Conservation (phyloP, 2,329 filamentous ascomycete genomes). For the Colletotrichum liaoningense region DNA sequence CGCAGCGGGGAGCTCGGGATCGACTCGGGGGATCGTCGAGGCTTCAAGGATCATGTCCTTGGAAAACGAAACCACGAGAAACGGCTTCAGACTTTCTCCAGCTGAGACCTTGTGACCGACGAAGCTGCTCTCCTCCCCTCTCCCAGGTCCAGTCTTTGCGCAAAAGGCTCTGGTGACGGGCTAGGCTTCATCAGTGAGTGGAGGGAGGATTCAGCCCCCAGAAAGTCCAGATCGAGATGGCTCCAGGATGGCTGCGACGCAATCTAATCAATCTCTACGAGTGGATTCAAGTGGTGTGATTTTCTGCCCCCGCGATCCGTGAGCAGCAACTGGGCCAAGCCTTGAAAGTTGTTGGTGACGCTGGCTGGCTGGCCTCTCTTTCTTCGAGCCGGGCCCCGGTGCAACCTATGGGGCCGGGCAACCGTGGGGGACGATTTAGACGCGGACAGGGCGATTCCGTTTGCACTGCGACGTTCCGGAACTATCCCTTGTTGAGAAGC, state of each 20-base stretch:
- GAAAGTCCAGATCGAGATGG: constrained; percentile 16
- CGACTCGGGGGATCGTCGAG: constrained; percentile 9
- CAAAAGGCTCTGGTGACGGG: background rate
- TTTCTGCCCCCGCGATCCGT: constrained; percentile 18
- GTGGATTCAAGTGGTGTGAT: constrained; percentile 21
- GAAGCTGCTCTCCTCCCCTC: background rate
- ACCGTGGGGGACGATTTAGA: constrained; percentile 15
- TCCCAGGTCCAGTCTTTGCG: background rate
- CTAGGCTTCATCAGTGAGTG: background rate
- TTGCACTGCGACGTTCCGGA: constrained; percentile 1
- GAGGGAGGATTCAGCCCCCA: background rate
- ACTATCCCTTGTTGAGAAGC: constrained; percentile 2
- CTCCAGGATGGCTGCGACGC: constrained; percentile 19
- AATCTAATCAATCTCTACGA: constrained; percentile 27
- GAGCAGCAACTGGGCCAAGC: background rate
- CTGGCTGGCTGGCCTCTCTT: background rate
- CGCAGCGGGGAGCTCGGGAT: background rate
- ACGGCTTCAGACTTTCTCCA: background rate
- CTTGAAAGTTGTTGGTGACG: background rate
- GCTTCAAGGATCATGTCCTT: constrained; percentile 5
- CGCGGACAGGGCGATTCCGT: constrained; percentile 33
- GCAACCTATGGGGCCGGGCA: constrained; percentile 7
- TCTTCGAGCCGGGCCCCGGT: background rate
- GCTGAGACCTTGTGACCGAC: constrained; percentile 1
- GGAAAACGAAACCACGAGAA: constrained; percentile 8